Base-by-base conservation (phyloP, 2,329 filamentous ascomycete species). In the Corniculantispora saksenae region DNA sequence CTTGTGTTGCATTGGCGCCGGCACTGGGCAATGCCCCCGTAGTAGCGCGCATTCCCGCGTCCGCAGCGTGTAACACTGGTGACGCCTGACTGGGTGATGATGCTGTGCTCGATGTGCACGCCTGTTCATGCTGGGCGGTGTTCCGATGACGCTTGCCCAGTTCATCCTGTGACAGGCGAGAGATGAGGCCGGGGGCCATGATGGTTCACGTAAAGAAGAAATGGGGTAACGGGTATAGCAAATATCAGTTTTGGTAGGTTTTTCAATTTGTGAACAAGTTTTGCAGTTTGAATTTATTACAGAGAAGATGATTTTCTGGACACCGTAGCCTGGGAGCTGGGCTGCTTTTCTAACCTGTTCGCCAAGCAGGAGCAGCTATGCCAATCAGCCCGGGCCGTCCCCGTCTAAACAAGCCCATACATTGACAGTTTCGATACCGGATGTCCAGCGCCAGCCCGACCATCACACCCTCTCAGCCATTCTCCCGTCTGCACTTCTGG, bases 181-280 rank as follows among this genome's bases (percentile, higher is more conserved):
- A 21, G 51, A 62, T 47, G 60, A 62, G 50, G 8, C 60, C 60
- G 25, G 60, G 60, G n/a, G 51, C 50, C 60, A 62, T 62, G 7
- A 27, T 48, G 25, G 6, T 63, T 45, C 35, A 40, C 54, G 50
- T 25, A 61, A 45, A 40, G 19, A 10, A 6, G 40, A 19, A 25
- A 23, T 29, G 13, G 38, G 19, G 6, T 21, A 17, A 19, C 25
- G 7, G 13, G 13, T 21, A n/a, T 55, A 6, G 32, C 9, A 55
- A 35, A 4, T 35, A 55, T 35, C n/a, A n/a, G 12, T 29, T 29
- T 53, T 19, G 10, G 21, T 43, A 23, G 13, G 7, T 57, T 3
- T 2, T 21, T 43, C 10, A 38, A n/a, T 32, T 32, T 32, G 32
- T 10, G 32, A 32, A 32, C 32, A 32, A 32, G 32, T 32, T 32